These are phyloP conservation scores for Coleophoma crateriformis DNA, from an alignment of 2,329 filamentous ascomycete species.

Conservation along the genomic window DNA sequence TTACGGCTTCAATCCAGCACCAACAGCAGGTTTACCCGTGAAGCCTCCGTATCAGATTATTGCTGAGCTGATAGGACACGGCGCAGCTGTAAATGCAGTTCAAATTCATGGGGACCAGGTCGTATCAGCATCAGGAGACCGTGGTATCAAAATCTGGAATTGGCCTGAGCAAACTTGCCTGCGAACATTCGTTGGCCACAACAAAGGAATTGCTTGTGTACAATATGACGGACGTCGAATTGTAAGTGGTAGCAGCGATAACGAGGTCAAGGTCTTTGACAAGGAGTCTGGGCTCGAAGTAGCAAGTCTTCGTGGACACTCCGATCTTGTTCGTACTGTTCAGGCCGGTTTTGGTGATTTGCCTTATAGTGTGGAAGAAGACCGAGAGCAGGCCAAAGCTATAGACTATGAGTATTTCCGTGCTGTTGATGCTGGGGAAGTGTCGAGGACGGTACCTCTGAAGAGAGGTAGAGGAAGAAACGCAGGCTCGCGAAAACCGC, in stretches of 20 bases:
- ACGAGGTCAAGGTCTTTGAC: constrained; percentile 94
- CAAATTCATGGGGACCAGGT: constrained; percentile 82
- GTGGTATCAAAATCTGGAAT: constrained; percentile 92
- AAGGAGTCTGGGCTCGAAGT: constrained; percentile 81
- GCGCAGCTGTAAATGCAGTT: constrained; percentile 91
- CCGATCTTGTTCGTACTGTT: constrained; percentile 83
- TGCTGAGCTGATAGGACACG: constrained; percentile 75
- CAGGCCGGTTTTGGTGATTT: constrained; percentile 92
- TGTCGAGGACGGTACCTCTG: constrained; percentile 24
- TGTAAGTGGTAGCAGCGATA: constrained; percentile 93
- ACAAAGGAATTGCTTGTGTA: constrained; percentile 94
- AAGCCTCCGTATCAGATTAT: constrained; percentile 69
- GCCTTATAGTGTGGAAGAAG: constrained; percentile 71
- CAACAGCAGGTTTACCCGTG: constrained; percentile 42
- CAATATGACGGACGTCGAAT: constrained; percentile 93
- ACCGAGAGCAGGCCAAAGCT: constrained; percentile 65
- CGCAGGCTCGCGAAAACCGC: constrained; percentile 68
- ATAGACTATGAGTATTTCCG: constrained; percentile 70
- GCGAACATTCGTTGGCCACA: constrained; percentile 78
- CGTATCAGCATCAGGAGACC: constrained; percentile 91
- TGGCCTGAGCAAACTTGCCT: constrained; percentile 72
- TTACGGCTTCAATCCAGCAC: constrained; percentile 44
- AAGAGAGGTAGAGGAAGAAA: constrained; percentile 30
- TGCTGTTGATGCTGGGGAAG: constrained; percentile 45
- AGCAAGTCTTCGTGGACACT: constrained; percentile 77